phyloP scores from a whole-genome alignment of 352 stramenopile species.

The Discostella stelligera region DNA sequence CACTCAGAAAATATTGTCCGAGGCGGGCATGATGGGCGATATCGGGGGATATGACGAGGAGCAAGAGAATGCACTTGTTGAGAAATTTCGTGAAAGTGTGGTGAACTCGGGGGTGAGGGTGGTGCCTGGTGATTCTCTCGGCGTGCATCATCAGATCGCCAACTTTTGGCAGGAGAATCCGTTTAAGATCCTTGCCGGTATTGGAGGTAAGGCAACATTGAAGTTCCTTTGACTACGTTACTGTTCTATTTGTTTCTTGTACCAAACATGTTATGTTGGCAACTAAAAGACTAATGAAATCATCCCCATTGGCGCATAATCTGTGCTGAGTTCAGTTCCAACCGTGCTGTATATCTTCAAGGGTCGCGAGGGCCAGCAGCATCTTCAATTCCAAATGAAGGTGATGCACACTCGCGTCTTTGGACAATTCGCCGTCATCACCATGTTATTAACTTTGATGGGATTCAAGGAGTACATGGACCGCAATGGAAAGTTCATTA shows the following conservation, averaged over 20 bases:
- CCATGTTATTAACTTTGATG: constrained; percentile 55
- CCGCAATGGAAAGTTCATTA: constrained; percentile 57
- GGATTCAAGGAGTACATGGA: constrained; percentile 68
- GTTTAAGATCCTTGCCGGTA: constrained; percentile 51
- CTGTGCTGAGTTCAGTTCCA: constrained; percentile 27
- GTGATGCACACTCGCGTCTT: constrained; percentile 67
- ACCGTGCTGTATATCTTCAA: constrained; percentile 60
- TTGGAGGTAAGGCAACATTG: constrained; percentile 27
- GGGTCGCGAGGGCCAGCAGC: constrained; percentile 42
- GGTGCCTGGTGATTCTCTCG: constrained; percentile 37
- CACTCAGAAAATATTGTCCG: constrained; percentile 41
- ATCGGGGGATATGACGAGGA: constrained; percentile 20
- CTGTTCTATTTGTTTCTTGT: no score
- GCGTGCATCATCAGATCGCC: constrained; percentile 41
- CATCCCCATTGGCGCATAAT: background rate
- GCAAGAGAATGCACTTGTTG: constrained; percentile 41
- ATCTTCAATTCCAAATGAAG: constrained; percentile 56
- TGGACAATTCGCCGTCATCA: constrained; percentile 56
- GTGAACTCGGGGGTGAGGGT: constrained; percentile 49
- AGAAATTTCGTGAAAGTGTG: constrained; percentile 54
- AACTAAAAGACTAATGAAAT: background rate
- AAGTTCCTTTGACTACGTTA: background rate
- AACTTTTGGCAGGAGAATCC: constrained; percentile 66
- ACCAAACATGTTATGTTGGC: no score
- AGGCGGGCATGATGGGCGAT: constrained; percentile 28